Base-by-base conservation (phyloP, 192 early-diverging fungal genomes). In the Backusella australiensis region DNA sequence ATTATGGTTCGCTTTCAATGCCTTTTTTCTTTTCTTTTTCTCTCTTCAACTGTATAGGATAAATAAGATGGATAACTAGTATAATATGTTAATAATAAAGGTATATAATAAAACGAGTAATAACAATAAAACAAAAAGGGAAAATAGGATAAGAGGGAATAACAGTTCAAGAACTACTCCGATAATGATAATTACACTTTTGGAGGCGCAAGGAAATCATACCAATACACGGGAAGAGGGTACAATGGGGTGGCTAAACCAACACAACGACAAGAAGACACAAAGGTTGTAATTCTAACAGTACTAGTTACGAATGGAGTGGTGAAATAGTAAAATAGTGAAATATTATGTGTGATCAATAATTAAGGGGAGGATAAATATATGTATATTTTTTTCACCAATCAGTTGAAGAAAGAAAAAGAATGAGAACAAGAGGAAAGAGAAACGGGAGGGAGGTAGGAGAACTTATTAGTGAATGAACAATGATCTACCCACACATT, bases 161-260 rank as follows among this genome's bases (percentile, higher is more conserved):
- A 71, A 71, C 26, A 44, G 35, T 46, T 71, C 41, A 71, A 71
- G 39, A 32, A 46, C 44, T 49, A 71, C 70, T 71, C 44, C 70
- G 70, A 71, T 49, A 71, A 71, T 71, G 35, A 71, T 49, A 71
- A 71, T 71, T 71, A 71, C 70, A 71, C 70, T 71, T 71, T 71
- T 71, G 70, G 39, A 49, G 70, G 23, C 70, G 70, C 70, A 71
- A 49, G 42, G 39, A 71, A 34, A 71, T 71, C 70, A 71, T 71
- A 71, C 70, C 70, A 71, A 71, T 71, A 32, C 14, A 39, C 12
- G 7, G 21, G 35, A 11, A 38, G 36, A 41, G n/a, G 68, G 68
- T 69, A 69, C 38, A 69, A 69, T 35, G 68, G 36, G 34, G 17
- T 69, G 68, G 68, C 41, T 39, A 38, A 39, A 69, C 34, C 68